Percentiles rank a stretch among this genome's conserved stretches.
Conservation (phyloP, 1,139 yeast species). For the Blastobotrys serpentis region DNA sequence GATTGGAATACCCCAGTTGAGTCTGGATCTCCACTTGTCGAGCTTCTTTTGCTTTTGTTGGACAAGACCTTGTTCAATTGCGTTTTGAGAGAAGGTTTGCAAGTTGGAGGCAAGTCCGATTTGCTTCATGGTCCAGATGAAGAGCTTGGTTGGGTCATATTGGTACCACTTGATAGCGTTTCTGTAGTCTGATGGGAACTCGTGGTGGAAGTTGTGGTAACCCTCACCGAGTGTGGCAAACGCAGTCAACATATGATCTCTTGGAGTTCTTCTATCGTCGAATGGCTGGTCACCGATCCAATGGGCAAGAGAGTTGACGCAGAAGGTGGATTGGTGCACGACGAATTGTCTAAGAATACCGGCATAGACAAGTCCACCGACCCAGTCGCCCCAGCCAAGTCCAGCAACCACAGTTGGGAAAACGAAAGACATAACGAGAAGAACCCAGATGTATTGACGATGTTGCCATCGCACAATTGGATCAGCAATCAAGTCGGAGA, state of each 20-base stretch:
- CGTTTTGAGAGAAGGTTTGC: conserved; percentile 91
- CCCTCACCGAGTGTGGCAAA: conserved; percentile 97
- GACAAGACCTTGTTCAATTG: conserved; percentile 91
- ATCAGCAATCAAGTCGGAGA: conserved; percentile 85
- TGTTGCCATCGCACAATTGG: conserved; percentile 92
- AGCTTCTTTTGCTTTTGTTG: conserved; percentile 97
- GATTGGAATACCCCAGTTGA: conserved; percentile 92
- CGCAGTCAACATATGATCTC: conserved; percentile 94
- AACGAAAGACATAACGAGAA: conserved; percentile 65
- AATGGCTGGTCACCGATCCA: conserved; percentile 98
- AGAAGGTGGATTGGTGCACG: conserved; percentile 97
- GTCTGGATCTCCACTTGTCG: conserved; percentile 69
- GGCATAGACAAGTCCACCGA: conserved; percentile 90
- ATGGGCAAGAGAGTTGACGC: conserved; percentile 97
- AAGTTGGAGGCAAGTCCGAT: conserved; percentile 87
- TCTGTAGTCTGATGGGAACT: conserved; percentile 97
- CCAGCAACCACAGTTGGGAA: conserved; percentile 80
- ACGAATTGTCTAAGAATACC: conserved; percentile 80
- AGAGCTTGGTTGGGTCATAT: conserved; percentile 91
- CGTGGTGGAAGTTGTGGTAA: conserved; percentile 98
- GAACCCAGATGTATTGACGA: conserved; percentile 74
- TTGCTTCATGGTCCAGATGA: conserved; percentile 68
- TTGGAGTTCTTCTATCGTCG: conserved; percentile 95
- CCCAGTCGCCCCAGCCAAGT: conserved; percentile 78
- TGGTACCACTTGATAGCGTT: conserved; percentile 98